Evolutionary conservation across 2,329 filamentous ascomycete genomes (phyloP), one percentile per base, ranked within the genome.

Genomic region (Ophiocordyceps unilateralis): DNA sequence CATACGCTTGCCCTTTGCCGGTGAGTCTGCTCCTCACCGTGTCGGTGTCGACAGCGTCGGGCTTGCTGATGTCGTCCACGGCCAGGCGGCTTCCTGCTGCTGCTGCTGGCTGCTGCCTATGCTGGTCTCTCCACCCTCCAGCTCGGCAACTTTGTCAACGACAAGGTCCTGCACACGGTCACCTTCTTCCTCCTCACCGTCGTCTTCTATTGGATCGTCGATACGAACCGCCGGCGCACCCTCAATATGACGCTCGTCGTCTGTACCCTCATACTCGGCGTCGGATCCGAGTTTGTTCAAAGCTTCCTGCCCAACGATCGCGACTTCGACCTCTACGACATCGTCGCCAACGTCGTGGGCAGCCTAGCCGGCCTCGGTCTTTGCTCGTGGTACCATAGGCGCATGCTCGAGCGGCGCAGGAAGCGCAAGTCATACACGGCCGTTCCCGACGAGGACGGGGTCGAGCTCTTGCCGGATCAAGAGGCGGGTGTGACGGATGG

Each of bases 121-220:
- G 72, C 81, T 48, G 87, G 87, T 50, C 81, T 96, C 44, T 79
- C 84, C 26, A 66, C 71, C 34, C 58, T 78, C 43, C 71, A 78
- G 49, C 55, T 76, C 51, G 64, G 64, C 48, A 52, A 62, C 47
- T 59, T 70, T 54, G 73, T 89, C 58, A 87, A 93, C 67, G 88
- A 95, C 72, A 96, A 98, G 63, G 67, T 83, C 55, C 72, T 96
- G 23, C 91, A 96, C 63, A 72, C 83, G 53, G 48, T 87, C 45
- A 88, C 83, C 53, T 96, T 98, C 68, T 94, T 96, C 70, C 58
- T 85, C 50, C 73, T 98, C 43, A 94, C 89, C 15, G 63, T 83
- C 49, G 66, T 74, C 51, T 96, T 96, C 71, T 98, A 98, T 75
- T 98, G 91, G 87, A 83, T 95, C 57, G 65, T 95, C 53, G 91